Evolutionary conservation across 495 filamentous ascomycete species (phyloP), one percentile per base, ranked within the genome.

Genomic region (Astrocystis sublimbata): DNA sequence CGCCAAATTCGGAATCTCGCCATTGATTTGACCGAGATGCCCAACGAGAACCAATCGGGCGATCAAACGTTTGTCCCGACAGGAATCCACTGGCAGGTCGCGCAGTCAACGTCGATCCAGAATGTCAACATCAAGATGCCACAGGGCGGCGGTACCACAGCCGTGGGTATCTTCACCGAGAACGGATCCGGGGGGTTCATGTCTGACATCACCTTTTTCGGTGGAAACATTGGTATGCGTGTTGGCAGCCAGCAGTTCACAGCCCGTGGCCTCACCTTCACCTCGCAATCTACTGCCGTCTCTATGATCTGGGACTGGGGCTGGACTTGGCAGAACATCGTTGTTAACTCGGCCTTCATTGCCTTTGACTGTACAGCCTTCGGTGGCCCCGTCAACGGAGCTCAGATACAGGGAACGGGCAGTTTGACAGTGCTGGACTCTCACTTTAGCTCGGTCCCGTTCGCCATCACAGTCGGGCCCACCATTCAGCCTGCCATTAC

Each of bases 261-360:
- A 1, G 70, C 68, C 3, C 17, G 15, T 1, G 50, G 58, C 19
- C 42, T 71, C 0, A 21, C 12, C 6, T 70, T 70, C 38, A 55
- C 46, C 3, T 13, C 8, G 2, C 51, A 45, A 9, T 2, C 6
- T 0, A 64, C 63, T 2, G 84, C 76, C 36, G 83, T 89, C 38
- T 76, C 76, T 33, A 78, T 83, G 57, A 71, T 83, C 24, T 88
- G 83, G 70, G 56, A 72, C 36, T 72, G 67, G 70, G 69, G 69
- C 9, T 72, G 43, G 17, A 63, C 43, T n/a, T 69, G 57, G 58
- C 51, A 71, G 23, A 77, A 62, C n/a, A 57, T 33, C 38, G 47
- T 17, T n/a, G 30, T 42, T n/a, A n/a, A 26, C 3, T 58, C 19
- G 8, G 33, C 12, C 38, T 43, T 19, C 41, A 43, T 43, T 17